phyloP scores from a whole-genome alignment of 1,284 basidiomycete species.

The Macrocybe sp. region DNA sequence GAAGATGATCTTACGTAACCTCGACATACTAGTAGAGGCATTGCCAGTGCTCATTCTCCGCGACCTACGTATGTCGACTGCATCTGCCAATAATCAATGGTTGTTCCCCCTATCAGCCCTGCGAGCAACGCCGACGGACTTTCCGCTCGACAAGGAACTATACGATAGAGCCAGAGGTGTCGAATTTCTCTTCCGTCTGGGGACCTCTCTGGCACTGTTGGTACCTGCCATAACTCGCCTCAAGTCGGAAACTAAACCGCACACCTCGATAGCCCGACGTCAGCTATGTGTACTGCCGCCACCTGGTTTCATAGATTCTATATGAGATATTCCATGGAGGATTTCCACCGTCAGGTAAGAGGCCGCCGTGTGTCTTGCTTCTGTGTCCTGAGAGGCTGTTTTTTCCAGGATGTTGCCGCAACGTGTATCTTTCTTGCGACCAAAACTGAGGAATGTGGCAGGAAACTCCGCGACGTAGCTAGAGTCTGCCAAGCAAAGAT shows the following conservation, averaged over 20 bases:
- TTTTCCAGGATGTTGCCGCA: conserved; percentile 74
- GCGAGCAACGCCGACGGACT: conserved; percentile 53
- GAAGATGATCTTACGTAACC: too few species aligned
- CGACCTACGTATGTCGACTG: background rate
- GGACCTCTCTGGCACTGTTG: conserved; percentile 67
- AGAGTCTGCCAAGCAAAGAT: conserved; percentile 73
- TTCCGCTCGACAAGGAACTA: conserved; percentile 57
- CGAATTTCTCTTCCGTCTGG: conserved; percentile 77
- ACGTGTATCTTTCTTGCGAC: conserved; percentile 89
- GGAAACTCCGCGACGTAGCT: conserved; percentile 83
- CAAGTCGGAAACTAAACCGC: conserved; percentile 3
- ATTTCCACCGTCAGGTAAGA: conserved; percentile 75
- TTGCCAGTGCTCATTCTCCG: too few species aligned
- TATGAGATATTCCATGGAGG: conserved; percentile 86
- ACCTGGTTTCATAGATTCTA: conserved; percentile 94
- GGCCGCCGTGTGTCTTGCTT: conserved; percentile 4
- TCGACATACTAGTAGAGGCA: too few species aligned
- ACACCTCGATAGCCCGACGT: conserved; percentile 51
- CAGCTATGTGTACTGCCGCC: conserved; percentile 79
- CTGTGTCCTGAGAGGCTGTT: conserved; percentile 10
- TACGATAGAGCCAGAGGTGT: conserved; percentile 74
- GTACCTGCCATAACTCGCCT: conserved; percentile 25
- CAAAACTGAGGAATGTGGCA: conserved; percentile 86
- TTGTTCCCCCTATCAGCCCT: conserved; percentile 60
- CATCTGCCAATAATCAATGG: conserved; percentile 50